Percentiles rank a stretch among this genome's conserved stretches.
phyloP scores from a whole-genome alignment of 768 basidiomycete species.

The Trametes meyenii region DNA sequence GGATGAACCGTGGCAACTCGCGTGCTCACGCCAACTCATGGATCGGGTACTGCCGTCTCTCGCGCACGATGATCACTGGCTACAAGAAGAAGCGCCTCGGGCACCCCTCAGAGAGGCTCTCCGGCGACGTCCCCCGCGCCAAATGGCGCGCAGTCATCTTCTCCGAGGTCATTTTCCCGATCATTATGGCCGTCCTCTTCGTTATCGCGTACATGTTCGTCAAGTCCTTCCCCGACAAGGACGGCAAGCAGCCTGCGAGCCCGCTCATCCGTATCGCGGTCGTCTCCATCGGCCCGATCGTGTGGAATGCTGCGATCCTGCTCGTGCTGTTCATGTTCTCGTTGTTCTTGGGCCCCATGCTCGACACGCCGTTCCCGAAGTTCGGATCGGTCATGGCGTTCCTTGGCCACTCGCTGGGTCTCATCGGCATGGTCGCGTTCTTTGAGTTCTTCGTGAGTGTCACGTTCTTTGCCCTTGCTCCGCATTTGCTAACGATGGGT shows the following conservation, averaged over 20 bases:
- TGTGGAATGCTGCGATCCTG: constrained; percentile 91
- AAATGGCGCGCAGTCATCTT: constrained; percentile 89
- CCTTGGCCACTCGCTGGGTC: constrained; percentile 81
- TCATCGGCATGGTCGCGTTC: constrained; percentile 88
- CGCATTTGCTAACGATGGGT: constrained; percentile 15
- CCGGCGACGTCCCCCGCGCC: constrained; percentile 92
- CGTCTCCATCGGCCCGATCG: constrained; percentile 91
- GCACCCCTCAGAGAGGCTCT: constrained; percentile 95
- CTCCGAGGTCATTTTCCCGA: constrained; percentile 85
- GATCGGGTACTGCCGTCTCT: constrained; percentile 98
- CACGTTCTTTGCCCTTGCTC: background rate
- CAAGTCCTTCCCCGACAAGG: constrained; percentile 75
- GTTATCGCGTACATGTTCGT: constrained; percentile 91
- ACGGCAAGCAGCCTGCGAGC: constrained; percentile 69
- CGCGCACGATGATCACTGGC: constrained; percentile 99
- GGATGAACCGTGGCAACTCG: constrained; percentile 99
- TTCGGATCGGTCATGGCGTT: constrained; percentile 94
- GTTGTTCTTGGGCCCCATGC: constrained; percentile 89
- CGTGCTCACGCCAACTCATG: constrained; percentile 97
- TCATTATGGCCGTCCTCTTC: constrained; percentile 84
- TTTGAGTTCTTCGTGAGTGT: constrained; percentile 90
- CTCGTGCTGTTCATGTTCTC: constrained; percentile 89
- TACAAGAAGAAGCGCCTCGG: constrained; percentile 99
- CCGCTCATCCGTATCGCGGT: constrained; percentile 93
- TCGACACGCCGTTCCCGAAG: constrained; percentile 79